Conservation (phyloP, 495 filamentous ascomycete species). For the Neurospora hispaniola region DNA sequence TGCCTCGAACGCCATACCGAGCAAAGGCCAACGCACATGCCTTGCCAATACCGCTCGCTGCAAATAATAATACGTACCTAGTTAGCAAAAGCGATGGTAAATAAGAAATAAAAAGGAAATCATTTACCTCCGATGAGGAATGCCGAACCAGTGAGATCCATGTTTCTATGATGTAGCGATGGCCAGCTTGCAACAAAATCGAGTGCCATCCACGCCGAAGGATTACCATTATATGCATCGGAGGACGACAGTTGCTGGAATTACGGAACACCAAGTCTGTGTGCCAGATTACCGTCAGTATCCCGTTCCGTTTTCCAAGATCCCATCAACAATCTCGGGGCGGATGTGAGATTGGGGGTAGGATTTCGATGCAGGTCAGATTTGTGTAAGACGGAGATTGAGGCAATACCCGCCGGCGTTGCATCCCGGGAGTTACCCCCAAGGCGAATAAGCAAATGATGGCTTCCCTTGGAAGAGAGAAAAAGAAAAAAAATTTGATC, state of each 20-base stretch:
- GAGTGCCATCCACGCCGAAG: neutral
- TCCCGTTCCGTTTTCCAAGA: neutral
- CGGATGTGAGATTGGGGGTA: neutral
- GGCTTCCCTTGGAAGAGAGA: too few species aligned
- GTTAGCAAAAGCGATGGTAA: neutral
- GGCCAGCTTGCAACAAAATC: neutral
- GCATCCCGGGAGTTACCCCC: neutral
- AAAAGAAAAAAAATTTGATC: neutral
- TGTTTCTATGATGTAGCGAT: neutral
- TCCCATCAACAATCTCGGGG: neutral
- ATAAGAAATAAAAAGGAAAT: neutral
- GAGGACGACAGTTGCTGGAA: neutral
- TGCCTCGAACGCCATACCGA: neutral
- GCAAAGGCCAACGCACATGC: neutral
- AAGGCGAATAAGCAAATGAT: neutral
- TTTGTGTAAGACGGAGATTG: neutral
- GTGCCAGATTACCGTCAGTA: neutral
- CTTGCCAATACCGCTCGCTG: neutral
- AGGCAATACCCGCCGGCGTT: neutral
- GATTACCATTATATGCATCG: neutral
- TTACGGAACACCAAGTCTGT: neutral
- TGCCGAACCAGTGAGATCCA: neutral
- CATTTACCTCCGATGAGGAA: neutral
- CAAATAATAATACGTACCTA: neutral
- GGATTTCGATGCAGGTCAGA: neutral